Conservation (phyloP, 2,329 filamentous ascomycete genomes). For the Ambrosiella beaveri region DNA sequence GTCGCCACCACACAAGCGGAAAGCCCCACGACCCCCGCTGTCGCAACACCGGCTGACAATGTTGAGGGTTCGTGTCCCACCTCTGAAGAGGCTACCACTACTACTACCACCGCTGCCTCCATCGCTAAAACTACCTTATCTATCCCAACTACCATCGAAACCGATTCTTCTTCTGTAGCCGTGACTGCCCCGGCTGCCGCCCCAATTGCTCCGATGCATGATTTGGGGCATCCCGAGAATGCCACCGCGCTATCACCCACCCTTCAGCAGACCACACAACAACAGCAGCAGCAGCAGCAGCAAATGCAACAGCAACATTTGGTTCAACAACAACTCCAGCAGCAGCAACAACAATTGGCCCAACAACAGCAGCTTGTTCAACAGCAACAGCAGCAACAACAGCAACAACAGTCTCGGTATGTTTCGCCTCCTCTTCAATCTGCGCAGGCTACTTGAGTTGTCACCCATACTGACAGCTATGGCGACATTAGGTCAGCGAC, state of each 20-base stretch:
- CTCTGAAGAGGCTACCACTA: background rate
- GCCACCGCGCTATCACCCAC: background rate
- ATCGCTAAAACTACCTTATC: background rate
- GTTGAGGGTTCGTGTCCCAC: background rate
- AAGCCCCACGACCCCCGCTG: background rate
- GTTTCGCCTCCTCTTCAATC: too few relatives aligned
- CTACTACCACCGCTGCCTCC: background rate
- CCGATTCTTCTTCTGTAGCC: background rate
- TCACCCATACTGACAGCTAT: too few relatives aligned
- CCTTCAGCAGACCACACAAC: too few relatives aligned
- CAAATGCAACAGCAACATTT: background rate
- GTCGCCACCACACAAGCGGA: background rate
- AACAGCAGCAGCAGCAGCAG: background rate
- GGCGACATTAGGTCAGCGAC: background rate
- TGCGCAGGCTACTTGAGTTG: too few relatives aligned
- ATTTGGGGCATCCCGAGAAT: background rate
- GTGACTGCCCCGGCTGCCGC: background rate
- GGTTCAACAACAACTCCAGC: constrained; percentile 5
- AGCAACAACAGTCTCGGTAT: background rate
- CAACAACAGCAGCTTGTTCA: background rate
- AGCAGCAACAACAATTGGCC: background rate
- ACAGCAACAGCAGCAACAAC: background rate
- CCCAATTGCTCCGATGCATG: background rate
- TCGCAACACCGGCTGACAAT: background rate
- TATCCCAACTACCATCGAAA: background rate